A percentile compares a stretch with the other conserved stretches of the same genome.
These are phyloP conservation scores for Tylopilus sp. DNA, from an alignment of 1,284 basidiomycete genomes.

Conservation along the genomic window DNA sequence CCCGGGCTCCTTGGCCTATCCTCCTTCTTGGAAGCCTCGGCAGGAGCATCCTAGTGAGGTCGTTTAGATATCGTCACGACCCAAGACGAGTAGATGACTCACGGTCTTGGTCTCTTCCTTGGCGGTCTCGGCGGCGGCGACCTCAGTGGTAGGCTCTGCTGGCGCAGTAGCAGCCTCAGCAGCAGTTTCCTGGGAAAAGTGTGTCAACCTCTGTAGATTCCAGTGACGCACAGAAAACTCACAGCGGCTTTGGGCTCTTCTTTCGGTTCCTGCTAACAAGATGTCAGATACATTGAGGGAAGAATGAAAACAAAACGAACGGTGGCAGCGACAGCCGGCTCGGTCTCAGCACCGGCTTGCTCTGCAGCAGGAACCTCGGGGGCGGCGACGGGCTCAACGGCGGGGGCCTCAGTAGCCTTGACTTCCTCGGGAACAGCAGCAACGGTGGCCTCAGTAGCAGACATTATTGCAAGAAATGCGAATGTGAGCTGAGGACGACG, in stretches of 20 bases:
- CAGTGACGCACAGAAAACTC: neutral
- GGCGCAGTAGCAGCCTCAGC: slow-evolving; percentile 33
- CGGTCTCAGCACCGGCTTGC: slow-evolving; percentile 30
- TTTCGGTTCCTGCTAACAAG: slow-evolving; percentile 43
- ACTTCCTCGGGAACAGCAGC: slow-evolving; percentile 49
- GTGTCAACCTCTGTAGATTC: neutral
- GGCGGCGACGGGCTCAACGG: slow-evolving; percentile 35
- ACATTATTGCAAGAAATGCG: slow-evolving; percentile 68
- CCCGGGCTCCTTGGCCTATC: slow-evolving; percentile 74
- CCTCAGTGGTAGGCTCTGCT: slow-evolving; percentile 37
- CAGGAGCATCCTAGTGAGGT: slow-evolving; percentile 35
- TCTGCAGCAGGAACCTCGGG: slow-evolving; percentile 35
- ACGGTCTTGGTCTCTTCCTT: slow-evolving; percentile 64
- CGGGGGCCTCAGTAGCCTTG: slow-evolving; percentile 45
- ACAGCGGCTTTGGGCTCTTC: slow-evolving; percentile 48
- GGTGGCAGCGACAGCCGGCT: slow-evolving; percentile 31
- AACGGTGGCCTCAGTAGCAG: slow-evolving; percentile 57
- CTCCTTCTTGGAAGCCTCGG: slow-evolving; percentile 58
- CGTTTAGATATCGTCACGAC: neutral
- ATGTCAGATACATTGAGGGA: neutral
- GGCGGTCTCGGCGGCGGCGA: slow-evolving; percentile 36
- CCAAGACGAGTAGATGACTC: slow-evolving; percentile 3
- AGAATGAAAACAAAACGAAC: slow-evolving; percentile 14
- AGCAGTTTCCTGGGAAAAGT: slow-evolving; percentile 32
- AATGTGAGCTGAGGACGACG: slow-evolving; percentile 42